A percentile compares a stretch with the other conserved stretches of the same genome.
These are phyloP conservation scores for Vickermania spadyakhi DNA, from an alignment of 208 protist species.

Conservation along the genomic window DNA sequence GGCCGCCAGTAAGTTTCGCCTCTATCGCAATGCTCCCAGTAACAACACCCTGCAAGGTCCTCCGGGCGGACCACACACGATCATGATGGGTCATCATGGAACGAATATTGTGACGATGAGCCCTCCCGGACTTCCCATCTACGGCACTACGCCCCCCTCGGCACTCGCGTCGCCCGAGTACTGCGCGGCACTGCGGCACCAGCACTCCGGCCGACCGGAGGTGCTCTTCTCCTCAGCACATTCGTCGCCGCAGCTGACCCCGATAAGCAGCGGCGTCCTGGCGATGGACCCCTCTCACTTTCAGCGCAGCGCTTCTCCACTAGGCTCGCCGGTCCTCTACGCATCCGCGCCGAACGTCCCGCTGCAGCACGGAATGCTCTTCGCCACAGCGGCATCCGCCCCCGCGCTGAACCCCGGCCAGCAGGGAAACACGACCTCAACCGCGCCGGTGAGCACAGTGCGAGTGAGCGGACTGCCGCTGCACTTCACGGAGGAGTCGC, in stretches of 20 bases:
- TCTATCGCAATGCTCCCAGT: conserved; percentile 3
- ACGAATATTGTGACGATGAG: not conserved
- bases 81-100: too few species aligned
- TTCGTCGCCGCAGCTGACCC: not conserved
- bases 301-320: not conserved
- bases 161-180: not conserved
- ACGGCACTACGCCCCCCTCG: not conserved
- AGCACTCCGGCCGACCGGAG: not conserved
- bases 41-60: not conserved
- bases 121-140: not conserved
- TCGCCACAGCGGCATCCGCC: not conserved
- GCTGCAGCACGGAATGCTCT: not conserved
- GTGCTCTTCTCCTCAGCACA: not conserved
- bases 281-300: not conserved
- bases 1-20: conserved; percentile 14
- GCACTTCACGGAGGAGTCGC: conserved; percentile 24
- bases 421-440: too few species aligned
- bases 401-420: not conserved
- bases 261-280: not conserved
- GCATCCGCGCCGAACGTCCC: not conserved
- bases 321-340: not conserved
- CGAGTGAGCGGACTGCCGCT: conserved; percentile 38
- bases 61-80: not conserved
- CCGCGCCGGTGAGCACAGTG: not conserved
- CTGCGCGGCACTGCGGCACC: not conserved